Base-by-base conservation (phyloP, 371 early-diverging fungal species). In the Mucor indicus region DNA sequence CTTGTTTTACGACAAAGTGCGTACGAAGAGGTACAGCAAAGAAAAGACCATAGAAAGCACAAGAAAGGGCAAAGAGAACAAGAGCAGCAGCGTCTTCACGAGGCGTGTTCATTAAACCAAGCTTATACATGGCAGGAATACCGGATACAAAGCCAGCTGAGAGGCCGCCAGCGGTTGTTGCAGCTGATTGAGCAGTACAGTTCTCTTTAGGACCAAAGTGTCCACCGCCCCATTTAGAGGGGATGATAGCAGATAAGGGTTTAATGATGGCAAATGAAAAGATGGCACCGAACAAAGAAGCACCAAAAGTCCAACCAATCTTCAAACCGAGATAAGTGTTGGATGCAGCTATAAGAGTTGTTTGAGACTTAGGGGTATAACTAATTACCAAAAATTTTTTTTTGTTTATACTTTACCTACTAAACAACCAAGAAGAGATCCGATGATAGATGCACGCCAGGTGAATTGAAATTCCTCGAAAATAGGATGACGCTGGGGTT, bases 311-410 rank as follows among this genome's bases (percentile, higher is more conserved):
- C 80, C 84, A 85, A 16, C 87, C 86, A 33, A 81, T 76, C 53
- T 81, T 86, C 16, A 88, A 62, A 48, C 88, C 88, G 20, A 86
- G 75, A 50, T 86, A 88, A 50, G 82, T 69, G 59, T 88, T 88
- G 40, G 83, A 82, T 20, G 88, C 88, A 39, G 81, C 79, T 68
- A 80, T 67, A 22, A 70, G 5, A 33, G 9, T 9, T n/a, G n/a
- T n/a, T n/a, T n/a, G n/a, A n/a, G n/a, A n/a, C n/a, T n/a, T n/a
- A n/a, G n/a, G n/a, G n/a, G n/a, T n/a, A n/a, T n/a, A n/a, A n/a
- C n/a, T n/a, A n/a, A n/a, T n/a, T n/a, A n/a, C n/a, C n/a, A n/a
- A n/a, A n/a, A n/a, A n/a, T n/a, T n/a, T n/a, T 11, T 33, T 33
- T 33, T 9, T 33, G 10, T 13, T 33, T 15, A 13, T 13, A 9